Base-by-base conservation (phyloP, 1,139 yeast genomes). In the Blastobotrys persicus region DNA sequence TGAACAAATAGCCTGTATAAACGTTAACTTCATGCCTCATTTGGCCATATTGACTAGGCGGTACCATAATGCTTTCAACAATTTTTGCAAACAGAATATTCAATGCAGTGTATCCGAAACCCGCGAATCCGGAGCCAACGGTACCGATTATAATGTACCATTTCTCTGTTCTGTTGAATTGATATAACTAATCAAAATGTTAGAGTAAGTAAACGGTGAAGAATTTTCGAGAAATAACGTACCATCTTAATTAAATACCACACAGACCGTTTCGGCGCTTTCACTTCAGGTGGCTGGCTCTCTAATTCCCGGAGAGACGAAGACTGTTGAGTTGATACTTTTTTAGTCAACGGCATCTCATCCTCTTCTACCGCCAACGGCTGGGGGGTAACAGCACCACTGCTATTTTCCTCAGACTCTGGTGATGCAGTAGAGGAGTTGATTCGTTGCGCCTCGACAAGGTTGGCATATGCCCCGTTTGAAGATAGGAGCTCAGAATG, bases 101-200 rank as follows among this genome's bases (percentile, higher is more conserved):
- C 49, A 71, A 61, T 11, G 73, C 64, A 2, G 75, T 72, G 52
- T 70, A 71, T 12, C 72, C 72, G 47, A 67, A 62, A 6, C 77
- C 77, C 31, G 68, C 59, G n/a, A 67, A 39, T 9, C 63, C 52
- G 19, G 74, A 60, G 5, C 64, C 61, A 32, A 56, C 26, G 2
- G 61, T 55, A 5, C 75, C 76, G 41, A 67, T 37, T 14, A 61
- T 31, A 44, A 72, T 49, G 45, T 54, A 53, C 47, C 50, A 50
- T 41, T 58, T 62, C 46, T 66, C 71, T 19, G 50, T 48, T 31
- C 51, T 49, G 55, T 65, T 66, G 47, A 64, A 59, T 20, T 54
- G 47, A 31, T 57, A 47, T 7, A 61, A 52, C 55, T 55, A 41
- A 31, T n/a, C n/a, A 14, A 7, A 28, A 12, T 23, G 26, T 40